Percentiles rank a stretch among this genome's conserved stretches.
phyloP scores from a whole-genome alignment of 805 yeast species.

The Myxozyma neotropica region DNA sequence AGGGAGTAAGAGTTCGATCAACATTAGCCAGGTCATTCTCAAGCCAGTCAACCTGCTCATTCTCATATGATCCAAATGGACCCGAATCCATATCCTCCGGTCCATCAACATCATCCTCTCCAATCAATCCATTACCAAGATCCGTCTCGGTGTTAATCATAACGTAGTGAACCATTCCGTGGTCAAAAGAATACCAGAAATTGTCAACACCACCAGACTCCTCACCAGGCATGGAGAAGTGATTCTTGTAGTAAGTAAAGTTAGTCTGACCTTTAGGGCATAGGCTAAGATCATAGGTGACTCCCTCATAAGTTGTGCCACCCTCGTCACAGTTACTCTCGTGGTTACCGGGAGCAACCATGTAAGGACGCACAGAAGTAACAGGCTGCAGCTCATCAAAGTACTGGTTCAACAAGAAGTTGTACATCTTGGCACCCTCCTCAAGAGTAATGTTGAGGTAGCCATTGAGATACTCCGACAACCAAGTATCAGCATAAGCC shows the following conservation, averaged over 20 bases:
- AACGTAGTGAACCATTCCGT: constrained; percentile 42
- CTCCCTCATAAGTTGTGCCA: constrained; percentile 13
- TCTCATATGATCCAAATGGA: constrained; percentile 30
- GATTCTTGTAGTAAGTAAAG: constrained; percentile 39
- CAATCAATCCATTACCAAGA: constrained; percentile 27
- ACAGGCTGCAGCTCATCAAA: constrained; percentile 33
- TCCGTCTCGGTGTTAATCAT: constrained; percentile 42
- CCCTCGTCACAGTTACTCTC: constrained; percentile 34
- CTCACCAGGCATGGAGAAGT: constrained; percentile 40
- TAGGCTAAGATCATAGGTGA: constrained; percentile 17
- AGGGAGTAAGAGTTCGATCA: constrained; percentile 40
- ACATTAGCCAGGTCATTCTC: constrained; percentile 38
- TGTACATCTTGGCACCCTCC: constrained; percentile 20
- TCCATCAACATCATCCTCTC: constrained; percentile 30
- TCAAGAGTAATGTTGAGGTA: constrained; percentile 22
- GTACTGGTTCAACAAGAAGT: constrained; percentile 27
- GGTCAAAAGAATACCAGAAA: constrained; percentile 43
- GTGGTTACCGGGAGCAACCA: constrained; percentile 36
- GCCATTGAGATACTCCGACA: constrained; percentile 31
- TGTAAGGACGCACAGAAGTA: constrained; percentile 29
- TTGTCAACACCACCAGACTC: constrained; percentile 39
- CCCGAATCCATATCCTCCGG: constrained; percentile 34
- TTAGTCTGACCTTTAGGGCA: constrained; percentile 37
- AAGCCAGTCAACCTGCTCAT: constrained; percentile 41
- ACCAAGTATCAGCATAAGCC: constrained; percentile 42